Evolutionary conservation across 2,329 filamentous ascomycete genomes (phyloP).

Genomic region (Fusarium mexicanum): DNA sequence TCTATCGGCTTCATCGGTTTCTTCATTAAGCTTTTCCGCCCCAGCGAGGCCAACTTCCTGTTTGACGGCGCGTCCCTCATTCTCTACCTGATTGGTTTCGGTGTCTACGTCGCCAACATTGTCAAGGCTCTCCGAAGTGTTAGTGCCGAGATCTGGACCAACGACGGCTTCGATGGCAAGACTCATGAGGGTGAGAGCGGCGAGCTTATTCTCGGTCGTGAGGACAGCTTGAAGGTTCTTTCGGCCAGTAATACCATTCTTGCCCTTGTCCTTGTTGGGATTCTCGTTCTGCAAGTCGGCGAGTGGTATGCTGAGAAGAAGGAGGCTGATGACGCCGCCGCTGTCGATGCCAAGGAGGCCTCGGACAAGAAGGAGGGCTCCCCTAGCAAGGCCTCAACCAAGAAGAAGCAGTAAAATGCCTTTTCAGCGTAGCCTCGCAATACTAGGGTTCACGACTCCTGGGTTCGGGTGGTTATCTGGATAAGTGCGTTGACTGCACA

Average conservation of each 20-base stretch:
- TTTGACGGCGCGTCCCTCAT: slow-evolving; percentile 88
- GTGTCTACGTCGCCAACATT: slow-evolving; percentile 95
- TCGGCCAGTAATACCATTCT: slow-evolving; percentile 96
- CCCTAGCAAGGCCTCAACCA: slow-evolving; percentile 43
- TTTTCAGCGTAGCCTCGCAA: neutral
- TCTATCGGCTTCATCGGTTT: slow-evolving; percentile 88
- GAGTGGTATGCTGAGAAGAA: slow-evolving; percentile 99
- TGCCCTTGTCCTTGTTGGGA: slow-evolving; percentile 89
- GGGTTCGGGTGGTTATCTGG: neutral
- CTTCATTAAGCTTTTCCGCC: slow-evolving; percentile 93
- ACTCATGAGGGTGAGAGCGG: slow-evolving; percentile 56
- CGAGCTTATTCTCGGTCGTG: slow-evolving; percentile 78
- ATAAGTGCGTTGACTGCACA: neutral
- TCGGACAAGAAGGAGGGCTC: slow-evolving; percentile 51
- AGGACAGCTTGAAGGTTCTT: slow-evolving; percentile 91
- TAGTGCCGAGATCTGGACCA: slow-evolving; percentile 71
- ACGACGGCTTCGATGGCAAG: slow-evolving; percentile 51
- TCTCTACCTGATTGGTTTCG: slow-evolving; percentile 85
- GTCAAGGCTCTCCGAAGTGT: slow-evolving; percentile 92
- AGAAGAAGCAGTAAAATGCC: slow-evolving; percentile 50
- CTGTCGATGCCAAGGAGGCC: slow-evolving; percentile 59
- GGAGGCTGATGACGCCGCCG: slow-evolving; percentile 80
- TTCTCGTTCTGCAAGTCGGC: slow-evolving; percentile 91
- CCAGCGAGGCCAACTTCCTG: slow-evolving; percentile 92
- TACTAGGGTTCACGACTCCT: neutral